Conservation (phyloP, 1,139 yeast genomes). For the Candida gigantensis region DNA sequence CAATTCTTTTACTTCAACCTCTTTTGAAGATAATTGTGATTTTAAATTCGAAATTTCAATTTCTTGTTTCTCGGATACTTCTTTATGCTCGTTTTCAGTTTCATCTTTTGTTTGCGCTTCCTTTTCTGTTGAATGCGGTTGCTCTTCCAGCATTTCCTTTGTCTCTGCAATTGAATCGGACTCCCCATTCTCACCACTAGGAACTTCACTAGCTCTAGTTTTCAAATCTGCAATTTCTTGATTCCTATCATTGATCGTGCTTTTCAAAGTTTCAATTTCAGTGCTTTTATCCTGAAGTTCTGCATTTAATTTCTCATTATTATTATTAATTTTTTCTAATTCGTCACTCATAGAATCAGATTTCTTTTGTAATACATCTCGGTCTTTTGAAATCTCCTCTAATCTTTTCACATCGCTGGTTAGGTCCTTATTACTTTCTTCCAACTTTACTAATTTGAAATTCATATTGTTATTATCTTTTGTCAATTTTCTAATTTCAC, state of each 20-base stretch:
- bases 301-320: conserved; percentile 15
- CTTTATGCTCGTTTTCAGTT: conserved; percentile 16
- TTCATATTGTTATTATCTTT: conserved; percentile 27
- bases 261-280: conserved; percentile 18
- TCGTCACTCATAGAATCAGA: conserved; percentile 3
- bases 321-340: conserved; percentile 13
- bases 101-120: conserved; percentile 5
- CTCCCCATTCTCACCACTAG: too few relatives aligned
- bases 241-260: conserved; percentile 5
- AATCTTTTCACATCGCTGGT: conserved; percentile 7
- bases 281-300: conserved; percentile 17
- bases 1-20: conserved; percentile 22
- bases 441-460: conserved; percentile 14
- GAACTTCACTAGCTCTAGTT: too few relatives aligned
- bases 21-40: conserved; percentile 6
- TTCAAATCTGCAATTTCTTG: conserved; percentile 9
- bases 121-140: conserved; percentile 1
- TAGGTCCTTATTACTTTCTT: conserved; percentile 24
- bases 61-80: conserved; percentile 14
- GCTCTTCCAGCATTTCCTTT: too few relatives aligned
- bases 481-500: conserved; percentile 44
- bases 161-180: too few relatives aligned
- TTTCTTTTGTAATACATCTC: conserved; percentile 15
- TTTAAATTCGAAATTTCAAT: conserved; percentile 3
- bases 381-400: conserved; percentile 14